These are phyloP conservation scores for Orbilia ellipsospora DNA, from an alignment of 2,329 filamentous ascomycete species.

Conservation along the genomic window DNA sequence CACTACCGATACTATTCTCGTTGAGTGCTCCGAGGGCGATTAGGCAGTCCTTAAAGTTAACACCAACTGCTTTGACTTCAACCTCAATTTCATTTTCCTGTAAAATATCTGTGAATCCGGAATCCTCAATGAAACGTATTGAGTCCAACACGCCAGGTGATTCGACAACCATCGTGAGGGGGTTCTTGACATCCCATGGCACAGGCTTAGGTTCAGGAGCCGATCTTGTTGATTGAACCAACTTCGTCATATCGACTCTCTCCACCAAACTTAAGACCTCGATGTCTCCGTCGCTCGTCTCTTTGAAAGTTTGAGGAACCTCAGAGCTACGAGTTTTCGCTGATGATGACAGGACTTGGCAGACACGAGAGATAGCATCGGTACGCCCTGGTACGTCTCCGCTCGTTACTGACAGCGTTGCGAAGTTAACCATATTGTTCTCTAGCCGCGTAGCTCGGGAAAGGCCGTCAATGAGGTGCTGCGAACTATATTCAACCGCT, in stretches of 20 bases:
- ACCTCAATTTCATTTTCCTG: conserved; percentile 62
- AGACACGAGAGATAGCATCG: conserved; percentile 17
- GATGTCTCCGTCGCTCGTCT: conserved; percentile 9
- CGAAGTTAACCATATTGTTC: conserved; percentile 19
- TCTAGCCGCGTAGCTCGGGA: conserved; percentile 30
- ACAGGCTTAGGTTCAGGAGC: background rate
- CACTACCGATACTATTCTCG: conserved; percentile 52
- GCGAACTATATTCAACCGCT: conserved; percentile 7
- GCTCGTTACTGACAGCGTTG: conserved; percentile 12
- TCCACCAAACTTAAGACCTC: conserved; percentile 9
- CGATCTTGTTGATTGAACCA: conserved; percentile 4
- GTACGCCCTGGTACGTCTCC: background rate
- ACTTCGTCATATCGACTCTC: conserved; percentile 1
- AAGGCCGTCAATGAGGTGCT: conserved; percentile 32
- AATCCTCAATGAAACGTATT: conserved; percentile 49
- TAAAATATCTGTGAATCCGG: background rate
- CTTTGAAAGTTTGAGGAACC: conserved; percentile 21
- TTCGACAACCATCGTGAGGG: conserved; percentile 16
- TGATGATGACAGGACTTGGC: background rate
- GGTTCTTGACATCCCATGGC: background rate
- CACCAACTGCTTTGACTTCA: conserved; percentile 63
- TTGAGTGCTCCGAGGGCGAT: conserved; percentile 23
- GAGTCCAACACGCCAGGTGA: conserved; percentile 22
- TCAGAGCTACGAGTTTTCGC: background rate
- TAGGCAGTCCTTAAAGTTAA: conserved; percentile 56